Conservation (phyloP, 2,329 filamentous ascomycete species). For the Pseudocercospora eumusae region DNA sequence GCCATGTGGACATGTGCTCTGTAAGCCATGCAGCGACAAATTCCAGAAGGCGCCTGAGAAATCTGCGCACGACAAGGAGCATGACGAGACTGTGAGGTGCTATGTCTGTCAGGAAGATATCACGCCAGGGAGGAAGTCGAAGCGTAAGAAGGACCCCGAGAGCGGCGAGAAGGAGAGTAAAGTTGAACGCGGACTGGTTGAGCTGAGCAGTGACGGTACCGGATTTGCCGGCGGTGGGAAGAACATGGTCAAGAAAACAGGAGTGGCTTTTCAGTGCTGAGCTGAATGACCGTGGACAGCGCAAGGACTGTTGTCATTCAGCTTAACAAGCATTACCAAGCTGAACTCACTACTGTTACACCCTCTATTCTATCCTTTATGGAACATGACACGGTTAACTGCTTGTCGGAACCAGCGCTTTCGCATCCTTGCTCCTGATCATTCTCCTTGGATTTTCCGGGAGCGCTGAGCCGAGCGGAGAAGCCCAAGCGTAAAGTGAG, state of each 20-base stretch:
- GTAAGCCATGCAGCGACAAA: constrained; percentile 77
- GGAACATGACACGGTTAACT: not conserved
- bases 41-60: constrained; percentile 69
- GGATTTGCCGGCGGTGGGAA: constrained; percentile 87
- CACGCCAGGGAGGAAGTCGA: constrained; percentile 44
- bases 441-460: not conserved
- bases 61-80: constrained; percentile 58
- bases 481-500: too few relatives aligned
- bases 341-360: too few relatives aligned
- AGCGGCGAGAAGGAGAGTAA: constrained; percentile 51
- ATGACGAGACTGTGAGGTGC: constrained; percentile 62
- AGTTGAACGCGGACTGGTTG: constrained; percentile 71
- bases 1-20: constrained; percentile 89
- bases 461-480: not conserved
- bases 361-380: not conserved
- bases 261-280: constrained; percentile 80
- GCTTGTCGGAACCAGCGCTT: not conserved
- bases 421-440: not conserved
- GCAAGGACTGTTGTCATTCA: too few relatives aligned
- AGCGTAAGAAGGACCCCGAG: constrained; percentile 30
- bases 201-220: constrained; percentile 82
- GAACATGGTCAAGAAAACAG: constrained; percentile 75
- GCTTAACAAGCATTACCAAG: not conserved
- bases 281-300: not conserved
- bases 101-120: constrained; percentile 85